Evolutionary conservation across 768 basidiomycete species (phyloP).

Genomic region (Mycena venus): DNA sequence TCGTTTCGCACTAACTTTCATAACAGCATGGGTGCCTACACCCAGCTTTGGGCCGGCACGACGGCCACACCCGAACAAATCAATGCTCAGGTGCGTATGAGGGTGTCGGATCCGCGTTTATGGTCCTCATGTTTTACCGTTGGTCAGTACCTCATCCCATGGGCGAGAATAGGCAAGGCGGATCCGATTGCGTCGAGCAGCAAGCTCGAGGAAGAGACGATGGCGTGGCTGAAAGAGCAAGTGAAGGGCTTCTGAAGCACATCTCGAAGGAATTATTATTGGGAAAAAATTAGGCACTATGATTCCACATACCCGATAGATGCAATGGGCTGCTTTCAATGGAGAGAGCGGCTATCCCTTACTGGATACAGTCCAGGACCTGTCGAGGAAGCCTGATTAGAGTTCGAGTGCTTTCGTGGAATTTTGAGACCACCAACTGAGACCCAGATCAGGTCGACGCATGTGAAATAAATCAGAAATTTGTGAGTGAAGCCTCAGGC

Average conservation of each 20-base stretch:
- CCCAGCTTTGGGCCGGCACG: slow-evolving; percentile 24
- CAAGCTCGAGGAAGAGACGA: slow-evolving; percentile 5
- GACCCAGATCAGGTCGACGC: too few relatives aligned
- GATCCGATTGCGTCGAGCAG: neutral
- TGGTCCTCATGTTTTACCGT: neutral
- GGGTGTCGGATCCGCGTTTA: neutral
- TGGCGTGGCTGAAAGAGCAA: slow-evolving; percentile 19
- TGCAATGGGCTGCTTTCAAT: too few relatives aligned
- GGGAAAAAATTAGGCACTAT: too few relatives aligned
- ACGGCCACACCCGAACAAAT: slow-evolving; percentile 5
- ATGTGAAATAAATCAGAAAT: too few relatives aligned
- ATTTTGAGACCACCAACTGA: too few relatives aligned
- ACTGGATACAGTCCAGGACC: too few relatives aligned
- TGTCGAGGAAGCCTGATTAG: too few relatives aligned
- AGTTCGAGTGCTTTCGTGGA: too few relatives aligned
- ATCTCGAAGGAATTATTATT: too few relatives aligned
- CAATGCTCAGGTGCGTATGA: neutral
- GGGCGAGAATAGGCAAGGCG: slow-evolving; percentile 11
- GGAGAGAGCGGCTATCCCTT: too few relatives aligned
- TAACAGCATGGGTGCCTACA: slow-evolving; percentile 5
- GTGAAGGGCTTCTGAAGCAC: slow-evolving; percentile 2
- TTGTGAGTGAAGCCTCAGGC: too few relatives aligned
- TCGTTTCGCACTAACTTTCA: neutral
- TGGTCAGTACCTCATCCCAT: slow-evolving; percentile 19
- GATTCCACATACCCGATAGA: too few relatives aligned